Conservation (phyloP, 1,284 basidiomycete species). For the Exobasidium rhododendri region DNA sequence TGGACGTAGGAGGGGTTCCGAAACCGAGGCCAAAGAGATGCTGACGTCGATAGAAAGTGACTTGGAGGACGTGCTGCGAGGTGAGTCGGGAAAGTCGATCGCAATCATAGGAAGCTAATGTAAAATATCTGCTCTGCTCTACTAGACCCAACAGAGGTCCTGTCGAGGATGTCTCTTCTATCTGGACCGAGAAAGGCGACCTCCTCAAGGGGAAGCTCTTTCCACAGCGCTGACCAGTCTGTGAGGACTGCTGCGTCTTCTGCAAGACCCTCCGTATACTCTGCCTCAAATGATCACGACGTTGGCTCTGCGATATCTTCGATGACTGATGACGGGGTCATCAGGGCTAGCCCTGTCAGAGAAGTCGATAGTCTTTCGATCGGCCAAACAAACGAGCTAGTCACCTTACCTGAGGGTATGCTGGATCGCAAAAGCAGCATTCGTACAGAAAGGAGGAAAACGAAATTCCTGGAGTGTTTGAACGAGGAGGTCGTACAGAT, state of each 20-base stretch:
- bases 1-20: conserved; percentile 1
- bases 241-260: not conserved
- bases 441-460: conserved; percentile 10
- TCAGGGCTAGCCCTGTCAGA: not conserved
- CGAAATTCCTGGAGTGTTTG: not conserved
- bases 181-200: not conserved
- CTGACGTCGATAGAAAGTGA: conserved; percentile 1
- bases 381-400: not conserved
- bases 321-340: not conserved
- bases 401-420: not conserved
- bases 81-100: not conserved
- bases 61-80: conserved; percentile 2
- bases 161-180: not conserved
- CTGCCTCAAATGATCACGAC: not conserved
- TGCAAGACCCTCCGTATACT: not conserved
- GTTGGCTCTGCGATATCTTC: not conserved
- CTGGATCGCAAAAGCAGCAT: conserved; percentile 5
- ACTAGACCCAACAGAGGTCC: conserved; percentile 5
- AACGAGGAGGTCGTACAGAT: conserved; percentile 28
- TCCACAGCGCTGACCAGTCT: not conserved
- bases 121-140: not conserved
- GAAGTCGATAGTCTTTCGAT: not conserved
- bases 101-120: not conserved
- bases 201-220: not conserved
- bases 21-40: conserved; percentile 7